Base-by-base conservation (phyloP, 164 flowering plant species). In the Annona cherimola region DNA sequence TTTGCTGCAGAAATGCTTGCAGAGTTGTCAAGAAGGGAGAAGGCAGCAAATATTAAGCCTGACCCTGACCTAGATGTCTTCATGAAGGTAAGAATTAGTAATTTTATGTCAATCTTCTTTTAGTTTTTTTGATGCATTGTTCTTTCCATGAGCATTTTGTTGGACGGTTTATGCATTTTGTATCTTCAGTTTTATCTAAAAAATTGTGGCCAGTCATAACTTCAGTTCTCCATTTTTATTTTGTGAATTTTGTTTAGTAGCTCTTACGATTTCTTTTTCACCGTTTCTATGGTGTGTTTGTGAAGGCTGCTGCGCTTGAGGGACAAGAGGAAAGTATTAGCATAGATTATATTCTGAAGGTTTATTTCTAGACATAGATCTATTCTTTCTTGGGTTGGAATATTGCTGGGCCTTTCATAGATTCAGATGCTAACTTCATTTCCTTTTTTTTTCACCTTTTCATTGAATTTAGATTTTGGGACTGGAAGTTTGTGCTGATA, bases 11-110 rank as follows among this genome's bases (percentile, higher is more conserved):
- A 64, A 3, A 64, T 64, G 67, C 18, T 64, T 18, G 71, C 75
- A 12, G 98, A 94, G 82, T 87, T 94, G 61, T 88, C 89, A 43
- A 89, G 88, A 75, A 86, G 97, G 73, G 98, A 94, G 76, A 92
- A 85, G 70, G 89, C 43, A 64, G 42, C 67, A 42, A 42, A 64
- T 44, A 64, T 64, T 64, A 64, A 64, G 8, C 67, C 67, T 3
- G 67, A 64, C 12, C 67, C 67, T 3, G 45, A 64, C 67, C 0
- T 94, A 2, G 98, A 92, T 81, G 90, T 94, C 62, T 94, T 86
- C 83, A 94, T 94, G 98, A 94, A 94, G 96, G 98, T 89, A 73
- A 76, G 6, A 63, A 45, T 42, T 9, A 50, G 16, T 6, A 57
- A 19, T 19, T 7, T 45, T 42, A 42, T 9, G 42, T 55, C 35